Percentiles rank a stretch among this genome's conserved stretches.
phyloP scores from a whole-genome alignment of 2,329 filamentous ascomycete genomes.

The Phyllosticta capitalensis region DNA sequence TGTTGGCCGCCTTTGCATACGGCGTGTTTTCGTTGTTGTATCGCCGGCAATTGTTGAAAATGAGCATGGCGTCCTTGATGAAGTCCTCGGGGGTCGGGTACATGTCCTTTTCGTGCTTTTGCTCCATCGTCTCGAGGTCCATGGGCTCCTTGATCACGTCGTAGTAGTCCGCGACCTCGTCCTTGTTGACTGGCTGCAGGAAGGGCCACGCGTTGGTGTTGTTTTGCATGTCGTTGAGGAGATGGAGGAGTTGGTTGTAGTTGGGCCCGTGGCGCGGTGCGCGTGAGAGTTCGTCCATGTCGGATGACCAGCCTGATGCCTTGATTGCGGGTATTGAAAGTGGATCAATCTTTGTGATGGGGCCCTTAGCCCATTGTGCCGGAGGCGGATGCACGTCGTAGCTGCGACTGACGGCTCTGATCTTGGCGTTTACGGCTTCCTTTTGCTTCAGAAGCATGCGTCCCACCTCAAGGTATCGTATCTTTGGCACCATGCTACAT shows the following conservation, averaged over 20 bases:
- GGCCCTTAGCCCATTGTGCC: constrained; percentile 64
- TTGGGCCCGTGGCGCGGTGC: constrained; percentile 94
- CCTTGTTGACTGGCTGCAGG: constrained; percentile 81
- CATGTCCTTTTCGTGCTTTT: constrained; percentile 84
- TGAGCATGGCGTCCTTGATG: constrained; percentile 73
- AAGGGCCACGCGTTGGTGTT: constrained; percentile 93
- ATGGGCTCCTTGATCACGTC: constrained; percentile 97
- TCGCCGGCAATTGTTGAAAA: constrained; percentile 89
- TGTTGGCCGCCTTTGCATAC: constrained; percentile 91
- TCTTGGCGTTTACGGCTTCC: constrained; percentile 89
- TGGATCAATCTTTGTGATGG: constrained; percentile 62
- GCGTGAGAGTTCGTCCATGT: constrained; percentile 94
- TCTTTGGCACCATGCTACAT: constrained; percentile 90
- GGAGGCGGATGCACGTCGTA: constrained; percentile 82
- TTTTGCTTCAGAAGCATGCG: constrained; percentile 97
- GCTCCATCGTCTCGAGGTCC: constrained; percentile 93
- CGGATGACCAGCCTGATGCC: constrained; percentile 86
- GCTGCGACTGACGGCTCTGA: constrained; percentile 78
- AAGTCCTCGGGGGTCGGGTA: constrained; percentile 92
- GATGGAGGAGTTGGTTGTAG: constrained; percentile 84
- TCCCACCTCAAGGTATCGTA: constrained; percentile 85
- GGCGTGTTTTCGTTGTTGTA: constrained; percentile 95
- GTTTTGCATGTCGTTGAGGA: constrained; percentile 93
- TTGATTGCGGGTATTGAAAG: constrained; percentile 79
- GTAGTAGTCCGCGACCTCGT: constrained; percentile 98